Base-by-base conservation (phyloP, 164 flowering plant genomes). In the Stephania yunnanensis region DNA sequence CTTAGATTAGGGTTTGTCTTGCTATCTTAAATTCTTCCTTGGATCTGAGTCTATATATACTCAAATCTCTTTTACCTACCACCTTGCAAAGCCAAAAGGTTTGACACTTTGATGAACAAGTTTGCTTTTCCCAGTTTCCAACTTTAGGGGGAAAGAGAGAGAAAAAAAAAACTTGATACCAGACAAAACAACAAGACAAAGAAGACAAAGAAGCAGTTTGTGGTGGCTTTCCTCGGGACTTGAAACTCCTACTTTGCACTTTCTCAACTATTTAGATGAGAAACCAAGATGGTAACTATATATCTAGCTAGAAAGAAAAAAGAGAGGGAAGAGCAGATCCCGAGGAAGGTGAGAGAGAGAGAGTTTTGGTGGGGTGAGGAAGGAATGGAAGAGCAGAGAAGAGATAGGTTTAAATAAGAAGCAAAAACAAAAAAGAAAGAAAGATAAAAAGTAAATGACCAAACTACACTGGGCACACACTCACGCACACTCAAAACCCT, bases 361-460 rank as follows among this genome's bases (percentile, higher is more conserved):
- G 6, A 58, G 68, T 58, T 42, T 36, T 1, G 48, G 11, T 22
- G 58, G 31, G 71, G 29, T n/a, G 79, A 78, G n/a, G 48, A 76
- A 74, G 78, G 79, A 82, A 80, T 80, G 80, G 82, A 69, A 82
- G 81, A 80, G 80, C 68, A 75, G 79, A 79, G 77, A 81, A 67
- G 71, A 76, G 78, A 66, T 46, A 70, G 84, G 78, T 77, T 81
- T 83, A 84, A 80, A 83, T 85, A 85, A 78, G 79, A 75, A 74
- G 74, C 58, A 52, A 71, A 71, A 45, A 50, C 31, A 44, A 55
- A 11, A 12, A 55, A 55, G 4, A 48, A 48, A 48, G 1, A 48
- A 48, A 48, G 53, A 48, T 36, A 48, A 48, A 50, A 50, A 50
- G 55, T 10, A 50, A 50, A 45, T 4, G 53, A 17, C 25, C 29